Evolutionary conservation across 106 monocot genomes (phyloP).

Genomic region (Acanthochlamys bracteata): DNA sequence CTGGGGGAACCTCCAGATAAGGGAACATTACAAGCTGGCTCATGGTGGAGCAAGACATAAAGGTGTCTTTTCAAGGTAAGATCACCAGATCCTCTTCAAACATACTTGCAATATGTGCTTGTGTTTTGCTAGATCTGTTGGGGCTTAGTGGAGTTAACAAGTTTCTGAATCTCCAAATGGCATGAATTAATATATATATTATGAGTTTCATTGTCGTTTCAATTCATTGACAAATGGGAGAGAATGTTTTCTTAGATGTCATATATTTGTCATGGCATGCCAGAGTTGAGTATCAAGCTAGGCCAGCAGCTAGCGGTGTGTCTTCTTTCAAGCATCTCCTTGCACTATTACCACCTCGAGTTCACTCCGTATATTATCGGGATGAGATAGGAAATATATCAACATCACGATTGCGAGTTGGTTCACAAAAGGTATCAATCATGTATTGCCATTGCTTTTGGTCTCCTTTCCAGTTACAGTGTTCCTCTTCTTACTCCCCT

Average conservation of each 20-base stretch:
- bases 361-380: conserved; percentile 80
- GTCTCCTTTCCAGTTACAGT: too few relatives aligned
- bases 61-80: conserved; percentile 83
- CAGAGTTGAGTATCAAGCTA: conserved; percentile 88
- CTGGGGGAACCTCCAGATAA: conserved; percentile 77
- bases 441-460: too few relatives aligned
- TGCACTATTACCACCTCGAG: conserved; percentile 63
- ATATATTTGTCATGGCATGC: conserved; percentile 2
- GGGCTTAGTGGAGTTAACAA: not conserved
- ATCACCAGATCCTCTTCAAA: too few relatives aligned
- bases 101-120: too few relatives aligned
- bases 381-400: conserved; percentile 86
- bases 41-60: conserved; percentile 83
- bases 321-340: conserved; percentile 77
- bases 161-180: too few relatives aligned
- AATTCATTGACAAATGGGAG: too few relatives aligned
- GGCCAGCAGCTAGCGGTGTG: conserved; percentile 38
- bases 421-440: conserved; percentile 66
- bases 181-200: too few relatives aligned
- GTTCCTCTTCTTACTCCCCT: too few relatives aligned
- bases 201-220: too few relatives aligned
- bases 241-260: conserved; percentile 1
- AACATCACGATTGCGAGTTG: conserved; percentile 58
- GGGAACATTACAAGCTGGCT: conserved; percentile 57
- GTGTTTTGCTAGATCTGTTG: not conserved